Percentiles rank a stretch among this genome's conserved stretches.
These are phyloP conservation scores for Graphiopsis chlorocephala DNA, from an alignment of 2,329 filamentous ascomycete species.

Conservation along the genomic window DNA sequence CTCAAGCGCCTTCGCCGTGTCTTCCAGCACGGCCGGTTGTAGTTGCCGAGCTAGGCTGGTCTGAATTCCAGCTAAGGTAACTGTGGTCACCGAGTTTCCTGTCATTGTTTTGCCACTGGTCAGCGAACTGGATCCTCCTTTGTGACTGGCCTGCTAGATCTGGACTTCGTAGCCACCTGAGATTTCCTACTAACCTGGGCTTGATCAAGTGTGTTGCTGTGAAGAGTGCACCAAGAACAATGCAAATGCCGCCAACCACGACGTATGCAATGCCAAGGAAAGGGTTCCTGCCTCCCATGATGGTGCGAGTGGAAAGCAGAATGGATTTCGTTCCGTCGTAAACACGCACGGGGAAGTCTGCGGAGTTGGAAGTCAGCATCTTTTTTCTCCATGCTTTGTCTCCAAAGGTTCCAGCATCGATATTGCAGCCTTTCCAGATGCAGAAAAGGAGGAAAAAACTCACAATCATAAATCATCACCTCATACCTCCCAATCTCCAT, in stretches of 20 bases:
- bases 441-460: slow-evolving; percentile 38
- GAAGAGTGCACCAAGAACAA: slow-evolving; percentile 83
- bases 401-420: background rate
- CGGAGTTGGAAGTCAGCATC: background rate
- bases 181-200: slow-evolving; percentile 62
- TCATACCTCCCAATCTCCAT: slow-evolving; percentile 73
- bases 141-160: background rate
- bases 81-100: slow-evolving; percentile 98
- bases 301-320: slow-evolving; percentile 81
- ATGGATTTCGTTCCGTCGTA: slow-evolving; percentile 90
- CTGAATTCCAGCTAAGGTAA: slow-evolving; percentile 92
- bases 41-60: slow-evolving; percentile 57
- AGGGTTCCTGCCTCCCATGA: slow-evolving; percentile 91
- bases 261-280: slow-evolving; percentile 97
- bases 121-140: slow-evolving; percentile 9
- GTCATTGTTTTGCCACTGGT: slow-evolving; percentile 20
- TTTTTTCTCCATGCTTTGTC: background rate
- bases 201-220: slow-evolving; percentile 87
- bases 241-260: slow-evolving; percentile 88
- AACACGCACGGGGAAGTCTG: slow-evolving; percentile 74
- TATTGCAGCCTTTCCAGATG: background rate
- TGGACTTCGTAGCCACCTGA: background rate
- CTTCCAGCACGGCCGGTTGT: slow-evolving; percentile 43
- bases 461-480: slow-evolving; percentile 75
- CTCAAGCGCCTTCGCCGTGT: slow-evolving; percentile 29